Conservation (phyloP, 345 rosid species). For the Carallia pectinifolia region DNA sequence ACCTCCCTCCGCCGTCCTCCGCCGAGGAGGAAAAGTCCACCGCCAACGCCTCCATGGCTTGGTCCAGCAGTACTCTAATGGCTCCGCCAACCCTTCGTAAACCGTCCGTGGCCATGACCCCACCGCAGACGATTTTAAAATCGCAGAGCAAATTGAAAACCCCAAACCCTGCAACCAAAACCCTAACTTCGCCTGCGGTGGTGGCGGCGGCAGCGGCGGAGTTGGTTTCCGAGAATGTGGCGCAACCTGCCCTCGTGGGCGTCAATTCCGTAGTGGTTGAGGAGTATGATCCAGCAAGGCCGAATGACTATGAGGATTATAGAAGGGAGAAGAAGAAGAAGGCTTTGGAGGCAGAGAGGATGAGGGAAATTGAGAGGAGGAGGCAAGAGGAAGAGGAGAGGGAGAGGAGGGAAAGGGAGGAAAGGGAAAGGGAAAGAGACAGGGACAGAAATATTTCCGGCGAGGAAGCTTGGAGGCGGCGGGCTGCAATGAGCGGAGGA, state of each 20-base stretch:
- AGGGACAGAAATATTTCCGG: slow-evolving; percentile 64
- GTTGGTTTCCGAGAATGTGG: not conserved
- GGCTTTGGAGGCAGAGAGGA: slow-evolving; percentile 72
- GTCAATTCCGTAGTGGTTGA: slow-evolving; percentile 74
- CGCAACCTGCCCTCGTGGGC: slow-evolving; percentile 72
- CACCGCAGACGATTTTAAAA: slow-evolving; percentile 71
- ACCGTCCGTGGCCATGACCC: slow-evolving; percentile 52
- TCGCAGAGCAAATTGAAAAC: slow-evolving; percentile 54
- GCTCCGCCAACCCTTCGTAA: slow-evolving; percentile 95
- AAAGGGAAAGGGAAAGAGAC: slow-evolving; percentile 45
- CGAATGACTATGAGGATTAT: slow-evolving; percentile 92
- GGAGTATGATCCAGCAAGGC: slow-evolving; percentile 97
- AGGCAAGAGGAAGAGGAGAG: slow-evolving; percentile 81
- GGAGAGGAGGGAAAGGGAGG: slow-evolving; percentile 51
- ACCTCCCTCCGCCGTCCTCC: slow-evolving; percentile 92
- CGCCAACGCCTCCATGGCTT: slow-evolving; percentile 47
- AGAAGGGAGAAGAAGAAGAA: slow-evolving; percentile 69
- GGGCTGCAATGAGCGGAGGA: slow-evolving; percentile 83
- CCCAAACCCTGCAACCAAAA: slow-evolving; percentile 20
- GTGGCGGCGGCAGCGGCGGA: slow-evolving; percentile 6
- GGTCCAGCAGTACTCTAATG: slow-evolving; percentile 87
- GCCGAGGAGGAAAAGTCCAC: slow-evolving; percentile 73
- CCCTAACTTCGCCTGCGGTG: slow-evolving; percentile 9
- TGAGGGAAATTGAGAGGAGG: slow-evolving; percentile 78
- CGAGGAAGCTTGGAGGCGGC: slow-evolving; percentile 95